Evolutionary conservation across 495 filamentous ascomycete species (phyloP).

Genomic region (Aspergillus haitiensis): DNA sequence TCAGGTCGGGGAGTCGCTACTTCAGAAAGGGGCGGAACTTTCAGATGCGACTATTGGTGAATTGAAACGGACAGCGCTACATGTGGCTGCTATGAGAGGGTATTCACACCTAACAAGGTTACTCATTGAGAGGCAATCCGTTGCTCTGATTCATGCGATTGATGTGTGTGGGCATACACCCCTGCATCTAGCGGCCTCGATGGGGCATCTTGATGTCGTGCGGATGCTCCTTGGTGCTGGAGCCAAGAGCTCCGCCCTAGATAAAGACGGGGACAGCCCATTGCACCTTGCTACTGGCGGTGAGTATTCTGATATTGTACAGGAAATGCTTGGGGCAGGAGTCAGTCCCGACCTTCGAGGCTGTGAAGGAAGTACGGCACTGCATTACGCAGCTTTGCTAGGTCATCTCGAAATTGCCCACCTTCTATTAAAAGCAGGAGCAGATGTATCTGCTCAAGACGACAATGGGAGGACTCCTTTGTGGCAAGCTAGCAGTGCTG

Average conservation of each 20-base stretch:
- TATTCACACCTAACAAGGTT: neutral
- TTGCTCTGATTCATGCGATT: neutral
- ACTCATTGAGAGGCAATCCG: neutral
- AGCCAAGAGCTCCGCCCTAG: neutral
- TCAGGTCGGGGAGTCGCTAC: neutral
- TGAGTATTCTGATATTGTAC: neutral
- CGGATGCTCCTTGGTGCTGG: neutral
- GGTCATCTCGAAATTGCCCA: neutral
- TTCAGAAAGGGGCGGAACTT: neutral
- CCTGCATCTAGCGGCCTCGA: neutral
- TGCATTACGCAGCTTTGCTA: neutral
- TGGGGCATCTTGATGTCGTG: neutral
- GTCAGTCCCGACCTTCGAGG: neutral
- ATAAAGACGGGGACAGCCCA: neutral
- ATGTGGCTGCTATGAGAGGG: neutral
- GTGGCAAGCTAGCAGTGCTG: neutral
- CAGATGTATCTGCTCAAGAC: neutral
- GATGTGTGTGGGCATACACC: neutral
- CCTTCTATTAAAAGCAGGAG: neutral
- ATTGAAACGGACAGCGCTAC: neutral
- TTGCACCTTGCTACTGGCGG: neutral
- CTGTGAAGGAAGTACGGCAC: neutral
- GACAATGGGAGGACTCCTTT: neutral
- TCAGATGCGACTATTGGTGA: neutral
- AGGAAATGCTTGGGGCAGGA: neutral